A percentile compares a stretch with the other conserved stretches of the same genome.
phyloP scores from a whole-genome alignment of 495 filamentous ascomycete species.

The Penicillium atrosanguineum region DNA sequence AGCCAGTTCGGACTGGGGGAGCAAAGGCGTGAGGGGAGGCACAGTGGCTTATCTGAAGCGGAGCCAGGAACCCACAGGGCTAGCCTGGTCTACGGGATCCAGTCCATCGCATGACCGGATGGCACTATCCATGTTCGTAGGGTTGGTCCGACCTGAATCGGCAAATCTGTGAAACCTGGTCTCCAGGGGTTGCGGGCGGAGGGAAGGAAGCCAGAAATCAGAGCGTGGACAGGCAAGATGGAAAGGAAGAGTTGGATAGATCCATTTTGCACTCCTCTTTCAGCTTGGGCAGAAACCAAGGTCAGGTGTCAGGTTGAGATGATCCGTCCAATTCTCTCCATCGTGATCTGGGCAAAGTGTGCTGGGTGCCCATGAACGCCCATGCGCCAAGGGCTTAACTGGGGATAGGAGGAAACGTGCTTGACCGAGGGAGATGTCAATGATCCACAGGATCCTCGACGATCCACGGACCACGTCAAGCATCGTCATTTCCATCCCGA shows the following conservation, averaged over 20 bases:
- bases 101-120: conserved; percentile 4
- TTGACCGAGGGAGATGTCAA: conserved; percentile 17
- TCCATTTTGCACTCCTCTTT: too few relatives aligned
- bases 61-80: conserved; percentile 8
- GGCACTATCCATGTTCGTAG: too few relatives aligned
- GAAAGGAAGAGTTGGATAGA: too few relatives aligned
- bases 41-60: conserved; percentile 4
- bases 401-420: conserved; percentile 13
- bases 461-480: conserved; percentile 26
- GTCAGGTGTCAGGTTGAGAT: conserved; percentile 19
- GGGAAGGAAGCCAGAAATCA: too few relatives aligned
- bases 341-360: background rate
- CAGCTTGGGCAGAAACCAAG: too few relatives aligned
- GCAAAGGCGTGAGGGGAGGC: background rate
- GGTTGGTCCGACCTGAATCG: too few relatives aligned
- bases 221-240: too few relatives aligned
- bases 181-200: too few relatives aligned
- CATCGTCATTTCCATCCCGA: conserved; percentile 20
- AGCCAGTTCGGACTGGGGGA: conserved; percentile 3
- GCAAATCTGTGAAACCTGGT: too few relatives aligned
- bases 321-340: conserved; percentile 19
- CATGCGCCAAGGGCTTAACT: conserved; percentile 23
- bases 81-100: background rate
- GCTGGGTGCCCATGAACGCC: background rate
- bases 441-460: conserved; percentile 20